Evolutionary conservation across 257 asterid genomes (phyloP).

Genomic region (Solanum pinnatisectum): DNA sequence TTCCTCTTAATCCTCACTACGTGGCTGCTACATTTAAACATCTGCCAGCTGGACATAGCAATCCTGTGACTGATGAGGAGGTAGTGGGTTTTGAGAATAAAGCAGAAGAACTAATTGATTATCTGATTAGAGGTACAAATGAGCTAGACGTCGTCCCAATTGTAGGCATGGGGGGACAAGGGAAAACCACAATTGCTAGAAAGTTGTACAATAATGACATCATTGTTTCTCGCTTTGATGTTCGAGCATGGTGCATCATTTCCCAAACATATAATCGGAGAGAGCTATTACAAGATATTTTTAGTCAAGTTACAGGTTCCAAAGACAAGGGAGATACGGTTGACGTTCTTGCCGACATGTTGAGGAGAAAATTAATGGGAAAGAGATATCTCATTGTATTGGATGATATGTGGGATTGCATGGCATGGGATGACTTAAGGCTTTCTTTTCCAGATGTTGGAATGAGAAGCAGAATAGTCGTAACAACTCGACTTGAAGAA

Average conservation of each 20-base stretch:
- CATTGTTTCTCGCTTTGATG: neutral
- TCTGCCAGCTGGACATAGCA: neutral
- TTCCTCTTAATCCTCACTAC: neutral
- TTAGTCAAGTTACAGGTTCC: neutral
- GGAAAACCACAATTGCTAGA: neutral
- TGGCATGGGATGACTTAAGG: neutral
- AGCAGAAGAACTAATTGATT: neutral
- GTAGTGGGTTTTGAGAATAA: neutral
- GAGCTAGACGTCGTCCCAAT: neutral
- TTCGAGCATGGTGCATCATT: neutral
- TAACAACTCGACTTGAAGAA: neutral
- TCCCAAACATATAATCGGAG: neutral
- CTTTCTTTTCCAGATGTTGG: neutral
- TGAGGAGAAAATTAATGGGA: neutral
- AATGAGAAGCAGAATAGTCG: neutral
- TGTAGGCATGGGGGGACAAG: neutral
- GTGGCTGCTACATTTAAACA: neutral
- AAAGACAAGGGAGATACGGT: neutral
- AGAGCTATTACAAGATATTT: neutral
- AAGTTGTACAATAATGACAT: neutral
- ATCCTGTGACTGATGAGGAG: neutral
- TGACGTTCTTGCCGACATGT: neutral
- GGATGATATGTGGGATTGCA: conserved; percentile 3
- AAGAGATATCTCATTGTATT: neutral
- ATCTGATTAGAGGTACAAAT: neutral